Evolutionary conservation across 805 yeast species (phyloP).

Genomic region (Yamadazyma phyllophila): DNA sequence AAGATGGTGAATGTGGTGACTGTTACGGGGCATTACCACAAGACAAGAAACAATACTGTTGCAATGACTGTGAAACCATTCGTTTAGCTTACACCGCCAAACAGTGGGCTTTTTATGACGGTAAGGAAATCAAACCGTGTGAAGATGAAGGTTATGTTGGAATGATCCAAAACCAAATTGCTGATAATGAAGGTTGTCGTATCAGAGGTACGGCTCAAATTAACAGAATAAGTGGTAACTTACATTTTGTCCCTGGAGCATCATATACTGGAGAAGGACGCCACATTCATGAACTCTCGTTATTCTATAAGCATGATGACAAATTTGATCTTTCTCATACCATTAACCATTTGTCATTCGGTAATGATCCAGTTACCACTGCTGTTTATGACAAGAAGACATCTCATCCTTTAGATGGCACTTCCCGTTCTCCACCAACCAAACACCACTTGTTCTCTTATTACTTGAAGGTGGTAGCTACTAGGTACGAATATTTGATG

Average conservation of each 20-base stretch:
- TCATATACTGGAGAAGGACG: constrained; percentile 55
- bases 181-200: constrained; percentile 77
- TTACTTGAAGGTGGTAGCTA: constrained; percentile 85
- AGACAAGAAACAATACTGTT: constrained; percentile 55
- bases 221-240: constrained; percentile 83
- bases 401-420: constrained; percentile 69
- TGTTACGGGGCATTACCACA: constrained; percentile 85
- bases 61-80: constrained; percentile 84
- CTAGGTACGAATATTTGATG: constrained; percentile 71
- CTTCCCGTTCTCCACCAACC: constrained; percentile 30
- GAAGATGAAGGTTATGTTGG: constrained; percentile 81
- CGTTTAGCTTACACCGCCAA: constrained; percentile 70
- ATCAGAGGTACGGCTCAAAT: constrained; percentile 75
- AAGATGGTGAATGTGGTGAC: constrained; percentile 67
- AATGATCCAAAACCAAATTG: constrained; percentile 53
- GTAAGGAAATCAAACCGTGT: constrained; percentile 84
- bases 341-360: constrained; percentile 82
- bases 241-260: constrained; percentile 96
- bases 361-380: constrained; percentile 49
- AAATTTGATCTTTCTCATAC: constrained; percentile 74
- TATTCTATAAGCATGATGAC: constrained; percentile 54
- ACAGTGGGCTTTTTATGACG: constrained; percentile 91
- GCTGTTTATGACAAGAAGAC: constrained; percentile 25
- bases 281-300: constrained; percentile 84
- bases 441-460: constrained; percentile 71